Conservation (phyloP, 2,329 filamentous ascomycete genomes). For the Neonectria faginata region DNA sequence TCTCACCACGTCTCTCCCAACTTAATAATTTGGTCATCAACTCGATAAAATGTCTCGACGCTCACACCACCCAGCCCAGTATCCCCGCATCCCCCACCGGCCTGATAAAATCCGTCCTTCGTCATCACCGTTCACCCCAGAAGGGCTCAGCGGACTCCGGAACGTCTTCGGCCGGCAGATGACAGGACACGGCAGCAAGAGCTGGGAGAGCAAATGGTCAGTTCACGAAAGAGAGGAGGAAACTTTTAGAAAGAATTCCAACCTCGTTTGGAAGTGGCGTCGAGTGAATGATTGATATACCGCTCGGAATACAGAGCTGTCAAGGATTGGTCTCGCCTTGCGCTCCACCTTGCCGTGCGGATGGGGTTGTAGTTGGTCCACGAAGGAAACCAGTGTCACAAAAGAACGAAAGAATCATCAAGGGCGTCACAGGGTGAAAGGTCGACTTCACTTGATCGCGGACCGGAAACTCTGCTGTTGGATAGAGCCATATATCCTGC, state of each 20-base stretch:
- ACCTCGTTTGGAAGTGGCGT: slow-evolving; percentile 43
- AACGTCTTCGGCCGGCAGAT: slow-evolving; percentile 47
- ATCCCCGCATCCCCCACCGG: slow-evolving; percentile 43
- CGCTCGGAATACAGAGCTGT: slow-evolving; percentile 81
- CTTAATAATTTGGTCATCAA: background rate
- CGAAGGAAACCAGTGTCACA: slow-evolving; percentile 17
- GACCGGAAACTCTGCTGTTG: slow-evolving; percentile 17
- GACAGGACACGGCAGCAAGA: slow-evolving; percentile 48
- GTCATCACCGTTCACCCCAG: slow-evolving; percentile 16
- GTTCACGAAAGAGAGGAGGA: slow-evolving; percentile 50
- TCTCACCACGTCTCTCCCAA: background rate
- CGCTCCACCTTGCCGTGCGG: slow-evolving; percentile 81
- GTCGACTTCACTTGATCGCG: slow-evolving; percentile 18
- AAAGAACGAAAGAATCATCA: slow-evolving; percentile 3
- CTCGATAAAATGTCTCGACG: slow-evolving; percentile 56
- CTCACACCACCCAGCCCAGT: slow-evolving; percentile 53
- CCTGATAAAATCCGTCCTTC: slow-evolving; percentile 23
- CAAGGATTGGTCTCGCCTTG: slow-evolving; percentile 81
- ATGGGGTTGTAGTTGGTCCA: slow-evolving; percentile 41
- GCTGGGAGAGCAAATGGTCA: slow-evolving; percentile 57
- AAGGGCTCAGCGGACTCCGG: slow-evolving; percentile 20
- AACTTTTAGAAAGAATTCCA: slow-evolving; percentile 40
- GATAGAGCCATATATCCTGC: slow-evolving; percentile 30
- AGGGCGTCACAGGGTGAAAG: slow-evolving; percentile 13
- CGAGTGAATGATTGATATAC: slow-evolving; percentile 63